Evolutionary conservation across 495 filamentous ascomycete species (phyloP).

Genomic region (Symbiotaphrina buchneri): DNA sequence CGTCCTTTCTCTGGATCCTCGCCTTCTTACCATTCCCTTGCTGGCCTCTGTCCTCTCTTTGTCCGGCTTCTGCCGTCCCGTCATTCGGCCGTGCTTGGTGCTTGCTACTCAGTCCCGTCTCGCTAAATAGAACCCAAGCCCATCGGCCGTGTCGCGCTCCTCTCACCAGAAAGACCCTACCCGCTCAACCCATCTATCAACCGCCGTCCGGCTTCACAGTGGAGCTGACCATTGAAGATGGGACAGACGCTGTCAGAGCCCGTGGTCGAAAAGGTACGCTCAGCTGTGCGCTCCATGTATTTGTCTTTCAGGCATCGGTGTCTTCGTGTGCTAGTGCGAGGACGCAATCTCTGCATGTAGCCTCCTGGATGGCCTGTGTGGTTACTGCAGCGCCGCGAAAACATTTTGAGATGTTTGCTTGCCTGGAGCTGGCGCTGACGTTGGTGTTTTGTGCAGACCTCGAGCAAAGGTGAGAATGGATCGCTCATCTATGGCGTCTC

Average conservation of each 20-base stretch:
- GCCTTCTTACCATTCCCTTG: no score
- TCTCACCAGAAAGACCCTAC: not conserved
- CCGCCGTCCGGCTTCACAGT: not conserved
- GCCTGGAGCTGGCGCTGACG: conserved; percentile 1
- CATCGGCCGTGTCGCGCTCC: not conserved
- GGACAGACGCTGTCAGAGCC: conserved; percentile 99
- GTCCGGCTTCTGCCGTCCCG: not conserved
- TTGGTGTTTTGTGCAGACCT: conserved; percentile 29
- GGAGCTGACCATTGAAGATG: conserved; percentile 26
- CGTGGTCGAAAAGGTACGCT: conserved; percentile 88
- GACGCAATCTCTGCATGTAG: no score
- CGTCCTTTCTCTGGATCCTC: no score
- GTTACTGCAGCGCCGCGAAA: no score
- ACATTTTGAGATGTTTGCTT: no score
- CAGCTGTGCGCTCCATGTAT: no score
- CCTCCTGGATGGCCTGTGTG: no score
- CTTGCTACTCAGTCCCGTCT: not conserved
- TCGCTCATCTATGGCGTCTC: conserved; percentile 82
- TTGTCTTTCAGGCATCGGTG: conserved; percentile 5
- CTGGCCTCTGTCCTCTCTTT: not conserved
- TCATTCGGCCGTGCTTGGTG: not conserved
- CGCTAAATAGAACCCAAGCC: no score
- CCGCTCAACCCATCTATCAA: no score
- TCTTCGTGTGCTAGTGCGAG: conserved; percentile 1
- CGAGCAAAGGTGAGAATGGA: conserved; percentile 78